A percentile compares a stretch with the other conserved stretches of the same genome.
phyloP scores from a whole-genome alignment of 108 stramenopile species.

The Nannochloropsis gaditana region DNA sequence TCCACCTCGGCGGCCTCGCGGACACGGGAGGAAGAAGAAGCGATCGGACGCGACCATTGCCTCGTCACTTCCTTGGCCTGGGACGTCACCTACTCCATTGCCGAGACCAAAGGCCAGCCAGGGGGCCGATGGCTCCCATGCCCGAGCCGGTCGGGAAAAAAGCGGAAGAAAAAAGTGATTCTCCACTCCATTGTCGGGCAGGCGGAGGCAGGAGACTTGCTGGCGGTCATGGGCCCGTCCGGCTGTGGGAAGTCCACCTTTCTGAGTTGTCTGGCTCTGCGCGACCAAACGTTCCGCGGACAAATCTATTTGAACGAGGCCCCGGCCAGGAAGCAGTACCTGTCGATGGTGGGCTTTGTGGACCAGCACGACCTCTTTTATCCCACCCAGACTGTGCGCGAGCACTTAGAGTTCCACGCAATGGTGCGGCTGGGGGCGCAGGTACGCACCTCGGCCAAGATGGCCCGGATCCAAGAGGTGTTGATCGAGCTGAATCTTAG shows the following conservation, averaged over 20 bases:
- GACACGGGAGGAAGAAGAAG: not conserved
- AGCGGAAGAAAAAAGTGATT: not conserved
- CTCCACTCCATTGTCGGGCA: not conserved
- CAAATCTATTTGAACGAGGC: not conserved
- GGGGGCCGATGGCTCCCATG: not conserved
- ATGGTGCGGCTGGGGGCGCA: not conserved
- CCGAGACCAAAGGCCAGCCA: not conserved
- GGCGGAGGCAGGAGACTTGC: conserved; percentile 22
- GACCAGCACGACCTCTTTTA: conserved; percentile 25
- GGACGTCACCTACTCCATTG: not conserved
- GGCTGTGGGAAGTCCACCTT: conserved; percentile 32
- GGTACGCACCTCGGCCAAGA: not conserved
- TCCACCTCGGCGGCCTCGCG: not conserved
- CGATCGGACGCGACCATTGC: not conserved
- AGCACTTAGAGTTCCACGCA: conserved; percentile 18
- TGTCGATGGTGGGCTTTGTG: conserved; percentile 20
- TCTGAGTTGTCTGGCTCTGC: conserved; percentile 23
- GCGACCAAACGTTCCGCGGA: not conserved
- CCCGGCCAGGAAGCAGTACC: not conserved
- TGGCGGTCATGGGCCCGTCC: conserved; percentile 25
- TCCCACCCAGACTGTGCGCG: conserved; percentile 24
- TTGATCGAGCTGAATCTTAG: not conserved
- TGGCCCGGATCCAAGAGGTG: not conserved
- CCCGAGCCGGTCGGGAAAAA: not conserved
- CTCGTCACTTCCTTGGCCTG: not conserved